Evolutionary conservation across 2,329 filamentous ascomycete species (phyloP).

Genomic region (Penicillium sp.): DNA sequence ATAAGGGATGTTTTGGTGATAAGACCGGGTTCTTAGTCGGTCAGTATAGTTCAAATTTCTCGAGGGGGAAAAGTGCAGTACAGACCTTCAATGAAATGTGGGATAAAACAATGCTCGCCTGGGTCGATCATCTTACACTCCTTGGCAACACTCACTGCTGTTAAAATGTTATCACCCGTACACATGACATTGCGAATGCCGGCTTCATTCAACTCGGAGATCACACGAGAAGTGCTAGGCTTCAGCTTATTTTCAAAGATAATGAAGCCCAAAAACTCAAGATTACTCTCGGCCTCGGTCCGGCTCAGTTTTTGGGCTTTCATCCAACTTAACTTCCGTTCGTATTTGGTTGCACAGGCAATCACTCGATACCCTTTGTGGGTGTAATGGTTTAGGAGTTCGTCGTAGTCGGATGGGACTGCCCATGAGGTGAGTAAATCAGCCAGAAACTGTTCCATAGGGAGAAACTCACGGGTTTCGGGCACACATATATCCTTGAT

Average conservation of each 20-base stretch:
- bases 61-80: background rate
- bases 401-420: constrained; percentile 86
- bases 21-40: constrained; percentile 61
- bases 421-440: constrained; percentile 5
- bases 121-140: constrained; percentile 83
- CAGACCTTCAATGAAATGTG: constrained; percentile 75
- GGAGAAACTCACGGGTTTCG: constrained; percentile 66
- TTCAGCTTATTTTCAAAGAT: constrained; percentile 99
- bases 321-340: constrained; percentile 86
- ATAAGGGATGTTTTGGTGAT: constrained; percentile 72
- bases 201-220: constrained; percentile 78
- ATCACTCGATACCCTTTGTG: constrained; percentile 97
- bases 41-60: background rate
- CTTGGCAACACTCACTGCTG: constrained; percentile 90
- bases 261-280: constrained; percentile 94
- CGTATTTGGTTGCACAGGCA: constrained; percentile 85
- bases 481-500: constrained; percentile 90
- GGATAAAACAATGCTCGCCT: constrained; percentile 86
- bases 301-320: constrained; percentile 94
- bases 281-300: constrained; percentile 75
- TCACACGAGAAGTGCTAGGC: constrained; percentile 75
- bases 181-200: constrained; percentile 93
- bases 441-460: background rate
- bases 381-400: constrained; percentile 85
- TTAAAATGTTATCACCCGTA: constrained; percentile 96